Evolutionary conservation across 257 asterid genomes (phyloP).

Genomic region (Cinchona pubescens): DNA sequence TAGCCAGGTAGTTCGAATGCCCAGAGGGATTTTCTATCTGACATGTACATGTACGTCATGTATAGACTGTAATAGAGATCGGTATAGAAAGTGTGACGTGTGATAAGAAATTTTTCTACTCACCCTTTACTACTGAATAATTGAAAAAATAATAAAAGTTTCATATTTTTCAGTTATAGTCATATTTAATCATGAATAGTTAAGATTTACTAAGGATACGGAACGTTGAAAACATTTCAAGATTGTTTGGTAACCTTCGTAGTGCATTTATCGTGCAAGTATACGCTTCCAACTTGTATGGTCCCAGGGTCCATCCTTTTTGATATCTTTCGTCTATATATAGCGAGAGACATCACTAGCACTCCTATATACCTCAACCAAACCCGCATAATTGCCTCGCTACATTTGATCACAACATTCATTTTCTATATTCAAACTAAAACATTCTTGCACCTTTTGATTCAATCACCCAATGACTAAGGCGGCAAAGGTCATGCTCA

Average conservation of each 20-base stretch:
- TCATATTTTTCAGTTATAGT: too few relatives aligned
- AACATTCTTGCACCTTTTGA: neutral
- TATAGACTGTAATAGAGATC: too few relatives aligned
- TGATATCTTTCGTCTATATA: slow-evolving; percentile 4
- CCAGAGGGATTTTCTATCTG: too few relatives aligned
- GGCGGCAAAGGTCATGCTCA: slow-evolving; percentile 2
- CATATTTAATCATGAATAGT: too few relatives aligned
- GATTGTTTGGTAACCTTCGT: neutral
- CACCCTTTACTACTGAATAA: too few relatives aligned
- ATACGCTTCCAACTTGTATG: neutral
- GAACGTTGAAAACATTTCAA: too few relatives aligned
- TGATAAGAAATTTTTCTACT: too few relatives aligned
- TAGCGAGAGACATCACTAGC: neutral
- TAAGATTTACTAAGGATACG: too few relatives aligned
- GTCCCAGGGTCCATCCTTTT: neutral
- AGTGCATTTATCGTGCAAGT: slow-evolving; percentile 6
- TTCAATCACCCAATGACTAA: slow-evolving; percentile 15
- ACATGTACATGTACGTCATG: too few relatives aligned
- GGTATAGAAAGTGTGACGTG: too few relatives aligned
- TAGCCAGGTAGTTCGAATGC: too few relatives aligned
- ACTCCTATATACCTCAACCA: neutral
- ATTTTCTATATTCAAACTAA: neutral
- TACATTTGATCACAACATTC: neutral
- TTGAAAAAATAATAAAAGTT: too few relatives aligned
- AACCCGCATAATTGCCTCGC: neutral